These are phyloP conservation scores for Ceratocystis huliohia DNA, from an alignment of 2,329 filamentous ascomycete genomes.

Conservation along the genomic window DNA sequence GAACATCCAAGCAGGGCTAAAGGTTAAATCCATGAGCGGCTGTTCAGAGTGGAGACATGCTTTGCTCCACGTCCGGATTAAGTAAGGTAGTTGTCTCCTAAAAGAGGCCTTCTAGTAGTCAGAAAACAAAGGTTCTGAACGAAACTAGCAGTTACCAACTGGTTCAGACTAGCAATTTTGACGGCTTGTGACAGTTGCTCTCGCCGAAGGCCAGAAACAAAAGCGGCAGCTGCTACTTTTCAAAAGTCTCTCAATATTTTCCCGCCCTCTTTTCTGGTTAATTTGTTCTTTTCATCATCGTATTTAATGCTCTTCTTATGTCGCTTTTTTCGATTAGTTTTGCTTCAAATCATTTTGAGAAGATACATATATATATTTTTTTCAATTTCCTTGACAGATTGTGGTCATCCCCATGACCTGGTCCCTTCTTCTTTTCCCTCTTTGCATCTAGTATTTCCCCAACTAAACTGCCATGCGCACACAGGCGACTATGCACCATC, in stretches of 20 bases:
- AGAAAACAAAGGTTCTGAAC: background rate
- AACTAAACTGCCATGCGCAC: background rate
- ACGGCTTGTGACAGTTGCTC: background rate
- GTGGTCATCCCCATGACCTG: background rate
- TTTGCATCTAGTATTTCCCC: background rate
- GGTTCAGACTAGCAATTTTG: background rate
- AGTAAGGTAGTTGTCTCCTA: background rate
- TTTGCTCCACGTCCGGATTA: too few species aligned
- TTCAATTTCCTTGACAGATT: background rate
- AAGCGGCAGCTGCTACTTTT: background rate
- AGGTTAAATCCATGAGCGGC: too few species aligned
- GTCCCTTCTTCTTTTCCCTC: slow-evolving; percentile 9
- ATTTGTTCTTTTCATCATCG: background rate
- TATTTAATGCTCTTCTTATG: too few species aligned
- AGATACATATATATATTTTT: background rate
- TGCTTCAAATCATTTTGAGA: background rate
- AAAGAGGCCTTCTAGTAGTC: background rate
- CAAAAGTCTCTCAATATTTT: background rate
- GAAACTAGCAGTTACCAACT: background rate
- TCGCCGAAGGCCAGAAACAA: background rate
- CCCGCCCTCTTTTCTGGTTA: background rate
- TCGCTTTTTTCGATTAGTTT: too few species aligned
- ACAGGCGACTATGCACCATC: background rate
- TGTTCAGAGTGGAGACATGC: background rate
- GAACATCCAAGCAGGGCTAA: background rate